phyloP scores from a whole-genome alignment of 345 rosid species.

The Brassica cretica region DNA sequence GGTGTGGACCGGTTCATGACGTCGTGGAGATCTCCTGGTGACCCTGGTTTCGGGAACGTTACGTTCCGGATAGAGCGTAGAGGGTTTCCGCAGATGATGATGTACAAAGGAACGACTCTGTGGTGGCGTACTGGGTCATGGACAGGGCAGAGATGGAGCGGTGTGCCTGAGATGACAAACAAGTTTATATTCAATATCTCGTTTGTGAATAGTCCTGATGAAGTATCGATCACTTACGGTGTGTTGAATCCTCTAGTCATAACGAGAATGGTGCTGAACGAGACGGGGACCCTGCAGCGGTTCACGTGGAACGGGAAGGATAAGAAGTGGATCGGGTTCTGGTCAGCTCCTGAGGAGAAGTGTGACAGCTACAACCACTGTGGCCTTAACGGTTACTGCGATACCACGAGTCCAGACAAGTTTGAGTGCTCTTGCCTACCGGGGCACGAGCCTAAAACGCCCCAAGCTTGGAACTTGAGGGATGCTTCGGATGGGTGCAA shows the following conservation, averaged over 20 bases:
- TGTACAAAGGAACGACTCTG: constrained; percentile 42
- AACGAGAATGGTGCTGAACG: constrained; percentile 55
- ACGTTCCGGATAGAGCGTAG: constrained; percentile 43
- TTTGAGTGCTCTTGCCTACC: constrained; percentile 63
- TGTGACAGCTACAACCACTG: constrained; percentile 65
- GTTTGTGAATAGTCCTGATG: constrained; percentile 36
- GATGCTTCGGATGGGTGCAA: constrained; percentile 56
- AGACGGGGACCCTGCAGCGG: constrained; percentile 48
- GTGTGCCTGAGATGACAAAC: constrained; percentile 59
- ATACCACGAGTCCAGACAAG: constrained; percentile 29
- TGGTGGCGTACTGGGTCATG: constrained; percentile 62
- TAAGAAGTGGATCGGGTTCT: constrained; percentile 48
- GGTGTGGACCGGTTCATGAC: constrained; percentile 43
- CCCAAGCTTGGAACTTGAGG: constrained; percentile 50
- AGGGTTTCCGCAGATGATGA: constrained; percentile 52
- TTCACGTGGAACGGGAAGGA: constrained; percentile 51
- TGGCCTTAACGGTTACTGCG: constrained; percentile 55
- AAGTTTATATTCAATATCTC: constrained; percentile 40
- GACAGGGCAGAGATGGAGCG: constrained; percentile 69
- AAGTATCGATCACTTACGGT: constrained; percentile 42
- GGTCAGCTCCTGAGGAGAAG: constrained; percentile 55
- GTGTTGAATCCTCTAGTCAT: constrained; percentile 37
- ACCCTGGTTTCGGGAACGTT: constrained; percentile 52
- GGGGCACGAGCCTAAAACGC: constrained; percentile 59
- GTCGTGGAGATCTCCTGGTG: constrained; percentile 55